Base-by-base conservation (phyloP, 2,329 filamentous ascomycete species). In the Fusarium camptoceras region DNA sequence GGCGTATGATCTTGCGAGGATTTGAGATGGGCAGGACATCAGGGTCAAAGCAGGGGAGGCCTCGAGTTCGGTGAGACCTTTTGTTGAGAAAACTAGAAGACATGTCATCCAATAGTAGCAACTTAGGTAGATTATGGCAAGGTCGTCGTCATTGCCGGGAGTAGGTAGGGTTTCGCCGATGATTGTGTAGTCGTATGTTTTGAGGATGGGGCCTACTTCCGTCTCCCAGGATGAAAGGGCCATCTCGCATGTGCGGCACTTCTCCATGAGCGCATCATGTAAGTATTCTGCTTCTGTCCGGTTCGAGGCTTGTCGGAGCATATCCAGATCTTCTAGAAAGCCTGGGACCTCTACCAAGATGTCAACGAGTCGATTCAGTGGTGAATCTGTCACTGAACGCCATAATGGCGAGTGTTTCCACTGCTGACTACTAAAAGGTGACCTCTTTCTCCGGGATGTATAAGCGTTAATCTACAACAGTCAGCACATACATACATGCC, bases 81-180 rank as follows among this genome's bases (percentile, higher is more conserved):
- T n/a, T 6, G 47, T 58, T 1, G 64, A 68, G 15, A 63, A 53
- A 6, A 68, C 5, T 3, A 68, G 18, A 1, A 68, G 47, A 7
- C 64, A 67, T 5, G 47, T 41, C 64, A 64, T 68, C 64, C 64
- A 68, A n/a, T 68, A 63, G 0, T 25, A 58, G 2, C 64, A 57
- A 3, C 64, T 68, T 15, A 68, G 28, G 8, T 67, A 68, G 2
- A 64, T 11, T 0, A 37, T 3, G 0, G 63, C 64, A 3, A 68
- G 57, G 18, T 67, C 51, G 14, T 68, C 51, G 1, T 67, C 51
- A 3, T 42, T 20, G 3, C 12, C 14, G 0, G 58, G 64, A 0
- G 31, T 7, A 5, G 58, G 57, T 1, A 68, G 3, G 0, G 11
- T 22, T 5, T 64, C 31, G 8, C 51, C 22, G 6, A 28, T 22